Percentiles rank a stretch among this genome's conserved stretches.
Evolutionary conservation across 2,329 filamentous ascomycete species (phyloP).

Genomic region (Cercospora sp.): DNA sequence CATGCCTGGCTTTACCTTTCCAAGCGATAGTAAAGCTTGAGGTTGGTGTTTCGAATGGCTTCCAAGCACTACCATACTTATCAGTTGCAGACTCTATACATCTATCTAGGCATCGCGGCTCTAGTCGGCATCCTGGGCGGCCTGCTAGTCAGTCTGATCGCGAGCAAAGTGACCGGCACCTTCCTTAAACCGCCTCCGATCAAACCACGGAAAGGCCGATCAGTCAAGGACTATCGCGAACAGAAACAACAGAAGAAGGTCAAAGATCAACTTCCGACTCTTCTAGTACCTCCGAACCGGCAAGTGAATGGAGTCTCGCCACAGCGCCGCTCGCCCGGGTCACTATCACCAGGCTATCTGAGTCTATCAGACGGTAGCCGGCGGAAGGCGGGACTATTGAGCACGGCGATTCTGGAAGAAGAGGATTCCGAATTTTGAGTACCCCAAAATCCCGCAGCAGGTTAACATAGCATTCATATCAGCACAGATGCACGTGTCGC

Average conservation of each 20-base stretch:
- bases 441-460: neutral
- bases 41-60: constrained; percentile 42
- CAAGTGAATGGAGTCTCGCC: constrained; percentile 14
- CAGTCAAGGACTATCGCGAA: constrained; percentile 38
- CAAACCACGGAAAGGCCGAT: constrained; percentile 22
- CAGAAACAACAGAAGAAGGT: constrained; percentile 32
- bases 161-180: constrained; percentile 43
- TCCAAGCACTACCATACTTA: constrained; percentile 7
- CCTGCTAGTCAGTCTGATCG: constrained; percentile 58
- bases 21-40: constrained; percentile 56
- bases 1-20: constrained; percentile 51
- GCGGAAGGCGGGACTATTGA: constrained; percentile 55
- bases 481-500: neutral
- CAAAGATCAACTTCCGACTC: constrained; percentile 14
- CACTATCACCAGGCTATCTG: constrained; percentile 24
- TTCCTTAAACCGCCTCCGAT: constrained; percentile 28
- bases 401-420: constrained; percentile 71
- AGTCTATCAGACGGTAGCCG: constrained; percentile 35
- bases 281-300: neutral
- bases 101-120: constrained; percentile 65
- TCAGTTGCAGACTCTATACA: constrained; percentile 49
- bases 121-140: constrained; percentile 67
- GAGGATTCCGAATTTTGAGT: constrained; percentile 57
- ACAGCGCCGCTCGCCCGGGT: constrained; percentile 21
- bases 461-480: neutral